Conservation (phyloP, 805 yeast species). For the Candida maesae region DNA sequence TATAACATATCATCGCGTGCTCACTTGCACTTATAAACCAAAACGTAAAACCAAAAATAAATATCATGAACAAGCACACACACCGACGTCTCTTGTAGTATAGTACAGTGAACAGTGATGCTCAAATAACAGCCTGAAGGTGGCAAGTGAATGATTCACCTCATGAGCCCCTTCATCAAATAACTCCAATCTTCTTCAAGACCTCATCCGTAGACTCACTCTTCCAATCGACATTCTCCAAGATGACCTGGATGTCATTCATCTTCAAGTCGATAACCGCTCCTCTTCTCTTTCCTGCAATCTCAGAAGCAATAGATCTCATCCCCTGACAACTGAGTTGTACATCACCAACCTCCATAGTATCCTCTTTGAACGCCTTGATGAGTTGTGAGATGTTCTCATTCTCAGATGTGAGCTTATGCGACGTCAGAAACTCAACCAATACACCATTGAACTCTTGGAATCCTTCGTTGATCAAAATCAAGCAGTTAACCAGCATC, state of each 20-base stretch:
- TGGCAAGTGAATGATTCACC: too few species aligned
- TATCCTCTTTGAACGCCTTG: constrained; percentile 2
- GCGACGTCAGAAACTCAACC: constrained; percentile 4
- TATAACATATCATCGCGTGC: too few species aligned
- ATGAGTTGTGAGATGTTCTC: constrained; percentile 5
- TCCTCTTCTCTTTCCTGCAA: constrained; percentile 7
- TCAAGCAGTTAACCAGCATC: constrained; percentile 12
- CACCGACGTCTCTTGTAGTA: too few species aligned
- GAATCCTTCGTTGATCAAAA: constrained; percentile 15
- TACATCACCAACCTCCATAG: not conserved
- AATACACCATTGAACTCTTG: constrained; percentile 14
- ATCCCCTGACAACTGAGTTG: constrained; percentile 8
- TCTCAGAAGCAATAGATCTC: constrained; percentile 3
- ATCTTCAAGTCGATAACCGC: constrained; percentile 9
- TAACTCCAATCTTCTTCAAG: constrained; percentile 31
- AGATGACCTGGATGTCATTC: constrained; percentile 26
- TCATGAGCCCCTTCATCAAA: too few species aligned
- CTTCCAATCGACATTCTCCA: constrained; percentile 32
- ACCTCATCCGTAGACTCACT: constrained; percentile 33
- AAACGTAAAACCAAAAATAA: too few species aligned
- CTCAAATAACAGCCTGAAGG: too few species aligned
- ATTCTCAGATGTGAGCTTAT: constrained; percentile 6
- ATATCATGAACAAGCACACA: too few species aligned
- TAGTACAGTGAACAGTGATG: too few species aligned
- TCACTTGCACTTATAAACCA: too few species aligned